A percentile compares a stretch with the other conserved stretches of the same genome.
phyloP scores from a whole-genome alignment of 2,329 filamentous ascomycete genomes.

The Bertia moriformis region DNA sequence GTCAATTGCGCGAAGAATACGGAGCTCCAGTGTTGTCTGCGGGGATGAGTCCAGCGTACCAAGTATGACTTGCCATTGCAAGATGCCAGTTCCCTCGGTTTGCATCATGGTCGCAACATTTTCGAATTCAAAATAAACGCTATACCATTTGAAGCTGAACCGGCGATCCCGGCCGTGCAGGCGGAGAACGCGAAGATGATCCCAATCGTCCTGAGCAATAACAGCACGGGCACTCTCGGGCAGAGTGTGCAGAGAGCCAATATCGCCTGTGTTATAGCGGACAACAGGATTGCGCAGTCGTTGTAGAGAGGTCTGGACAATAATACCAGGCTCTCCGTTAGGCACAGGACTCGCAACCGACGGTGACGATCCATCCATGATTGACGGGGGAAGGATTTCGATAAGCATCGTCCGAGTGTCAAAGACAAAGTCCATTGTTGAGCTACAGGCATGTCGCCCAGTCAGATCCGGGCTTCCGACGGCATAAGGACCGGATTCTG shows the following conservation, averaged over 20 bases:
- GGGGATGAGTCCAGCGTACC: constrained; percentile 8
- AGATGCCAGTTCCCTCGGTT: constrained; percentile 9
- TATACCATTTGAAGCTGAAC: constrained; percentile 26
- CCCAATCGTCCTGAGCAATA: constrained; percentile 8
- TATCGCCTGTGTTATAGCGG: constrained; percentile 25
- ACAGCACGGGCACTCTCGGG: constrained; percentile 6
- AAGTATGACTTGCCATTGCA: constrained; percentile 27
- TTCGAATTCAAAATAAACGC: constrained; percentile 19
- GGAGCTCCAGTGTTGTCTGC: constrained; percentile 6
- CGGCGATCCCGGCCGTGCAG: constrained; percentile 23
- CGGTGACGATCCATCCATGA: constrained; percentile 2
- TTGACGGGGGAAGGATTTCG: constrained; percentile 17
- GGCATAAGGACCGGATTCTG: constrained; percentile 25
- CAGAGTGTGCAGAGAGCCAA: constrained; percentile 21
- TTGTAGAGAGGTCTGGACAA: constrained; percentile 24
- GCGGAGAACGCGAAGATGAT: constrained; percentile 17
- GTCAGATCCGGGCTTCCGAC: constrained; percentile 14
- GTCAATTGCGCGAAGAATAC: constrained; percentile 6
- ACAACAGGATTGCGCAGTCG: constrained; percentile 25
- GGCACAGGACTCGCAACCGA: constrained; percentile 6
- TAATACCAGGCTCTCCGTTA: constrained; percentile 17
- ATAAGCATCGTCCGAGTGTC: constrained; percentile 19
- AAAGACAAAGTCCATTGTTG: constrained; percentile 18
- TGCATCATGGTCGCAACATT: constrained; percentile 11
- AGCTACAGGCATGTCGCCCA: constrained; percentile 1